Base-by-base conservation (phyloP, 1,139 yeast genomes). In the Pichia sp. region DNA sequence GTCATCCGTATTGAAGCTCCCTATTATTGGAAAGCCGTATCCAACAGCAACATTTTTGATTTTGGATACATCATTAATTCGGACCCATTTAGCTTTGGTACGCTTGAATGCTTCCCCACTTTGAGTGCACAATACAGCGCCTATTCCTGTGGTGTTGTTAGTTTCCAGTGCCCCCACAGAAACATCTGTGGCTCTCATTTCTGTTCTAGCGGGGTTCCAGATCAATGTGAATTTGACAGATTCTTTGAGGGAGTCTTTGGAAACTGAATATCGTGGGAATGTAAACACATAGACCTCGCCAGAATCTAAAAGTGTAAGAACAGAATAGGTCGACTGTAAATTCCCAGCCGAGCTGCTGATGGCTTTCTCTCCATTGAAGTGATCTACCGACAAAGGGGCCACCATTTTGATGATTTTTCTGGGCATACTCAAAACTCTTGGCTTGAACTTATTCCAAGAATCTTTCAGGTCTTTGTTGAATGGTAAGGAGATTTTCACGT, bases 371-470 rank as follows among this genome's bases (percentile, higher is more conserved):
- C 16, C 42, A 29, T 44, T 45, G 14, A 36, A 29, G 20, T 31
- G 24, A 29, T 44, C 49, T 14, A 16, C 20, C 2, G 48, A 44
- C 29, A 42, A 29, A 24, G 60, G 57, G 5, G 41, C 24, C 6
- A 58, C 17, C 8, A 59, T 6, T 45, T 58, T 56, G 1, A 31
- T 20, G 4, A 59, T 53, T n/a, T 46, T 51, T 33, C 54, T 56
- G 2, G 60, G 60, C n/a, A 43, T 53, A 24, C 56, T 53, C n/a
- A 59, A 47, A 31, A 52, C 70, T 31, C 66, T 59, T 0, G 88
- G 87, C 58, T 74, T 77, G 66, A 84, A 84, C 20, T 70, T 63
- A 58, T 80, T 81, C 68, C 84, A 83, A 51, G 75, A 74, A 38
- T 73, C 70, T 43, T 77, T 79, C 7, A 61, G 60, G 58, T 62